Evolutionary conservation across 2,329 filamentous ascomycete genomes (phyloP), one percentile per base, ranked within the genome.

Genomic region (Fusarium xylarioides): DNA sequence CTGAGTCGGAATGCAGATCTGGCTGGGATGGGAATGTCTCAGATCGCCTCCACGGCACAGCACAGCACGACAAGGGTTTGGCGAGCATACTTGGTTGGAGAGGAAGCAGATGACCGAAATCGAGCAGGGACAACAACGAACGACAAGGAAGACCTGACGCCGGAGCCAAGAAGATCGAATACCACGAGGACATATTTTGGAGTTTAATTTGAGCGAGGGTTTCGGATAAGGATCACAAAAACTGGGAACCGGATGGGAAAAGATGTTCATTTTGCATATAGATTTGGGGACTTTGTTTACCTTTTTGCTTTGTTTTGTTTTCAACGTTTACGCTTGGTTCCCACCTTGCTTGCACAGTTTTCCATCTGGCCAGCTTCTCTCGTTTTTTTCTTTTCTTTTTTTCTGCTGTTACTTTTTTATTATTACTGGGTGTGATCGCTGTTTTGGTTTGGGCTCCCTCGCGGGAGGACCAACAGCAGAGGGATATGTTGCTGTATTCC

Each of bases 21-120:
- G 65, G 61, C 58, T 71, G 61, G 68, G 72, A 63, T 76, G 76
- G 74, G 74, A 76, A 74, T 80, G 79, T 81, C 78, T 81, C 72
- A 76, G 79, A 79, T 79, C 64, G 56, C 26, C 59, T 52, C 55
- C 58, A 44, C 57, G 50, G 54, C 47, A n/a, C 38, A n/a, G 38
- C 38, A 40, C 38, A 40, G 38, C 42, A 56, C 65, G 60, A 68
- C 59, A 68, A 59, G 63, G 66, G 59, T 60, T 60, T 70, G 50
- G 34, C 52, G 58, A 73, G 53, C 47, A 62, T 43, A 44, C 56
- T 46, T 57, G 52, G 43, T 46, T 57, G 52, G 43, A 34, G 23
- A 71, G 43, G 40, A 63, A 52, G 53, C 54, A 52, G 49, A 55
- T 32, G 65, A 57, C 70, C 44, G 44, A 69, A 57, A 60, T 42